Base-by-base conservation (phyloP, 169 alveolate genomes). In the Theileria equi region DNA sequence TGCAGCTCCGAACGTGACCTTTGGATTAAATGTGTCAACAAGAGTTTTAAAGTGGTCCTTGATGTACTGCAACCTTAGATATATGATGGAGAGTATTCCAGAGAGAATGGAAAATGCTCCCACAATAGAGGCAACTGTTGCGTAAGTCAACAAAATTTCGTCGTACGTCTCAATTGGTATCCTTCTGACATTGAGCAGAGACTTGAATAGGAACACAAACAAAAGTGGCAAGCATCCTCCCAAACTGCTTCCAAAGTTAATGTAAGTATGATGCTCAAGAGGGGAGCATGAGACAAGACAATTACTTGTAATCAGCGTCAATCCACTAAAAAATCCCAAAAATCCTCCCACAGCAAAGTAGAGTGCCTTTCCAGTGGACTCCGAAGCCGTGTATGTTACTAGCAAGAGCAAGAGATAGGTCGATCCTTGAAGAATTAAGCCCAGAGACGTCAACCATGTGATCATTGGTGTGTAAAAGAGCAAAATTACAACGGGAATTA, bases 401-500 rank as follows among this genome's bases (percentile, higher is more conserved):
- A 70, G 10, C 25, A 70, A 34, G 48, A 40, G 62, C 19, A 45
- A 11, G 50, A 59, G 19, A 35, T 47, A 19, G 47, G 17, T 60
- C 26, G 38, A 25, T 1, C 60, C 81, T 66, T 70, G 70, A 16
- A 58, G 17, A 11, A 47, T 1, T 34, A 43, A 70, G 29, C 35
- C 47, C 28, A 41, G n/a, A 11, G 60, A 43, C 11, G 81, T 29
- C 41, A 70, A 32, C 54, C 57, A 70, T 11, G 81, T 57, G 25
- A 40, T 48, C 25, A 70, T 41, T 21, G 81, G 43, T 53, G 55
- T 70, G 47, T 28, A 1, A 59, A 64, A 70, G 63, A 70, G 54
- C 57, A 70, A 19, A 31, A 70, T 16, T 13, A 25, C 32, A 43
- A 55, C 50, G 17, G 55, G 26, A 32, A 28, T 23, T 36, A 41